Evolutionary conservation across 2,329 filamentous ascomycete genomes (phyloP).

Genomic region (Xylaria sp.): DNA sequence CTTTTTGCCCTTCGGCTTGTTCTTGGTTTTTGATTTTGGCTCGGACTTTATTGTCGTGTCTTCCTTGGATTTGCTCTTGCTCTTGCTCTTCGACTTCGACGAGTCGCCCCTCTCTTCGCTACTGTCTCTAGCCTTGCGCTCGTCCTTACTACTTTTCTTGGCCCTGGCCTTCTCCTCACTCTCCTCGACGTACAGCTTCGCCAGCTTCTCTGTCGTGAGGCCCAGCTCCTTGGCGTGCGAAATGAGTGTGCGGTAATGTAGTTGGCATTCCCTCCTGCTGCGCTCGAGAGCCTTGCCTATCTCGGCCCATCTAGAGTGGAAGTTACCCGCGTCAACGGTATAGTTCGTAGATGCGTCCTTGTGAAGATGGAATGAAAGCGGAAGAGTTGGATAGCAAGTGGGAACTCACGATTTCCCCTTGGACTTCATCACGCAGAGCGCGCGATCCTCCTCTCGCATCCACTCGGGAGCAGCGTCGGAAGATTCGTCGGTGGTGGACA

Average conservation of each 20-base stretch:
- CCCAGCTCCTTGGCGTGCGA: constrained; percentile 29
- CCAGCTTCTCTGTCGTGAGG: constrained; percentile 28
- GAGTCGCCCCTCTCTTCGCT: constrained; percentile 4
- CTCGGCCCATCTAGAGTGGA: constrained; percentile 33
- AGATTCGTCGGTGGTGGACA: constrained; percentile 12
- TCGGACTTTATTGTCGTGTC: background rate
- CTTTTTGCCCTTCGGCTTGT: constrained; percentile 3
- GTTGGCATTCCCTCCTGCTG: constrained; percentile 26
- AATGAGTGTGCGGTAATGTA: constrained; percentile 32
- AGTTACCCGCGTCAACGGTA: constrained; percentile 7
- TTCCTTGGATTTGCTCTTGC: constrained; percentile 9
- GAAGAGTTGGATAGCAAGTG: background rate
- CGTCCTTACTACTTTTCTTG: constrained; percentile 7
- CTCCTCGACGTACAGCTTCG: constrained; percentile 26
- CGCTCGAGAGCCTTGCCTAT: constrained; percentile 35
- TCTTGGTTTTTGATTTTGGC: background rate
- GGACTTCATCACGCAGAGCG: constrained; percentile 34
- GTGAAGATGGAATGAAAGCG: background rate
- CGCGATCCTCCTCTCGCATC: constrained; percentile 38
- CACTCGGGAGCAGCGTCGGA: constrained; percentile 32
- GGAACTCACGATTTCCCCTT: constrained; percentile 35
- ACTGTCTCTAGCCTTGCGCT: background rate
- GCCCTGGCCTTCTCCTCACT: constrained; percentile 12
- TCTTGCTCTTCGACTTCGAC: constrained; percentile 1
- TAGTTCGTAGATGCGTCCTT: background rate